Base-by-base conservation (phyloP, 2,329 filamentous ascomycete species). In the Xylaria sp. region DNA sequence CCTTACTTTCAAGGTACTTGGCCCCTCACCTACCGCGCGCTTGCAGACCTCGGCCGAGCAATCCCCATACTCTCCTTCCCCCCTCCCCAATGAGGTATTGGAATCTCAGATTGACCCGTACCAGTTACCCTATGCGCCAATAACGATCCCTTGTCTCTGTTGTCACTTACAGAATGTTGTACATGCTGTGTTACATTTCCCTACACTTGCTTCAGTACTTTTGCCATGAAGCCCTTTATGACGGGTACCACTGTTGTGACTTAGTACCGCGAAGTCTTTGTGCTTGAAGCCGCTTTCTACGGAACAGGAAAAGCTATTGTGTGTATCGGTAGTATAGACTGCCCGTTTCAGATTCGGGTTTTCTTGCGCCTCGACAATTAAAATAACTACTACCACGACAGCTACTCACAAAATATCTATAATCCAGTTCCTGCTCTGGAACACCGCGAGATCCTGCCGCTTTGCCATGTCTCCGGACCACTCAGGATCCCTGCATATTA, bases 391-490 rank as follows among this genome's bases (percentile, higher is more conserved):
- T 6, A 38, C 46, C 13, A 17, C 48, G 11, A 57, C n/a, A 26
- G 4, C 54, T 26, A 57, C 26, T 28, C 31, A 40, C 40, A 36
- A 42, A 7, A 57, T 26, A 59, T 26, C 40, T 44, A 59, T n/a
- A 44, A 31, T 46, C 26, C 7, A 4, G 26, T 33, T 44, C 40
- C 38, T 20, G 9, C 11, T n/a, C 6, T 46, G 33, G 26, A 42
- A 31, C 7, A 46, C 26, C 23, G 36, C 56, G 40, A 59, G 36
- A 44, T 10, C 38, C 38, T 26, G 26, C 33, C 28, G 31, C 15
- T 38, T 59, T 26, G 61, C 53, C 49, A 71, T 71, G 69, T 31
- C 58, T 49, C 54, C 58, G 20, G 36, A 53, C 42, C 40, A 58
- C 33, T 42, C 40, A 33, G 20, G 13, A 63, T 64, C 66, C 56